Evolutionary conservation across 2,329 filamentous ascomycete species (phyloP), one percentile per base, ranked within the genome.

Genomic region (Microdochium bolleyi): DNA sequence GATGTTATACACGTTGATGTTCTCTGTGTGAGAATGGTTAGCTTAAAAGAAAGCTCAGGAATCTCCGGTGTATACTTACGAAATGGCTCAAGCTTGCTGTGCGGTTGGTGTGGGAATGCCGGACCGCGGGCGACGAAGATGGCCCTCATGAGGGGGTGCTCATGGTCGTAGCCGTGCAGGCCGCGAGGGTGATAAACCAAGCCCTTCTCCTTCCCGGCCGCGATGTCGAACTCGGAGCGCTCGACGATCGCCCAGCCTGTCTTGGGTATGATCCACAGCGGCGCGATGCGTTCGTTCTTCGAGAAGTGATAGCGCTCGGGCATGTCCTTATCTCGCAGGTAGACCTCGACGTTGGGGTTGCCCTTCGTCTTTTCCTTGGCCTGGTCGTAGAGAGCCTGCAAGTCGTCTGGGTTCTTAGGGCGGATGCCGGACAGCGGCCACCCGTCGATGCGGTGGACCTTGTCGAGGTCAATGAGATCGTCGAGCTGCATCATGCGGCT

Each of bases 1-100:
- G 56, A 97, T 89, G 63, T 96, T 96, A 72, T 97, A 97, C 9
- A 97, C 88, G 62, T 96, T 88, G 54, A 83, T 92, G 58, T 97
- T 97, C 80, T 96, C 88, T 92, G 60, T 24, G 4, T 5, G 2
- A 11, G 57, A 64, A 70, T 65, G 70, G 27, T 30, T 11, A 30
- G 27, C 27, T 30, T 27, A 57, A 48, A 22, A 32, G 19, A 55
- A 32, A 32, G 49, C 25, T 32, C 19, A 49, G 14, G 14, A 30
- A 24, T 16, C 37, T 9, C 50, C 2, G 14, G 19, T 21, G 46
- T 14, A 34, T 19, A 80, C 88, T 81, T 80, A 92, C 89, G 92
- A 67, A 97, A 97, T 3, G 78, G 75, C 30, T 88, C 83, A 30
- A 97, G 70, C 57, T 84, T 81, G 67, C 88, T 95, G 61, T 94